Percentiles rank a stretch among this genome's conserved stretches.
phyloP scores from a whole-genome alignment of 371 early-diverging fungal genomes.

The Parasitella parasitica region DNA sequence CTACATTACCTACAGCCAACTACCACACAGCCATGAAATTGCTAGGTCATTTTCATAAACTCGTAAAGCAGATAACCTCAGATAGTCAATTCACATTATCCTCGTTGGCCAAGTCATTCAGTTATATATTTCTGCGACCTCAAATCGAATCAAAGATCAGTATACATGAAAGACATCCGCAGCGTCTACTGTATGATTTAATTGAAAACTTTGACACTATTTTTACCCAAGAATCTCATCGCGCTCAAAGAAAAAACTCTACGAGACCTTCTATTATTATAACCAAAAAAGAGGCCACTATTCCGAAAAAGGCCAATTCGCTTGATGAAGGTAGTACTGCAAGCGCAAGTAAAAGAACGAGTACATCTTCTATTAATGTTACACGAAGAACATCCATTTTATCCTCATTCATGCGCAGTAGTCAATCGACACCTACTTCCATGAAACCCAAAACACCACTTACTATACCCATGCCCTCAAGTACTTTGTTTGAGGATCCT shows the following conservation, averaged over 20 bases:
- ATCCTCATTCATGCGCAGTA: conserved; percentile 32
- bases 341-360: neutral
- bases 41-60: conserved; percentile 48
- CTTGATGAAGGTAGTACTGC: conserved; percentile 4
- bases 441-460: neutral
- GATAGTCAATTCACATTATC: conserved; percentile 1
- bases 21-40: conserved; percentile 53
- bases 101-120: conserved; percentile 38
- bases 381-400: conserved; percentile 11
- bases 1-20: conserved; percentile 52
- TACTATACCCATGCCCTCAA: conserved; percentile 33
- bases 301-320: conserved; percentile 3
- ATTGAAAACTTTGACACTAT: conserved; percentile 34
- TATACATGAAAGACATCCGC: conserved; percentile 61
- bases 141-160: conserved; percentile 49
- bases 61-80: conserved; percentile 7
- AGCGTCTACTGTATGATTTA: conserved; percentile 56
- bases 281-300: conserved; percentile 5
- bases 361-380: neutral
- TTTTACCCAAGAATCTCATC: conserved; percentile 27
- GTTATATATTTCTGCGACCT: conserved; percentile 62
- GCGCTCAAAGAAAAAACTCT: conserved; percentile 31
- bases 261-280: conserved; percentile 24
- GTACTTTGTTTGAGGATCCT: conserved; percentile 45
- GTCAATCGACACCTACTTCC: conserved; percentile 10